Conservation (phyloP, 2,329 filamentous ascomycete genomes). For the Tolypocladium tropicale region DNA sequence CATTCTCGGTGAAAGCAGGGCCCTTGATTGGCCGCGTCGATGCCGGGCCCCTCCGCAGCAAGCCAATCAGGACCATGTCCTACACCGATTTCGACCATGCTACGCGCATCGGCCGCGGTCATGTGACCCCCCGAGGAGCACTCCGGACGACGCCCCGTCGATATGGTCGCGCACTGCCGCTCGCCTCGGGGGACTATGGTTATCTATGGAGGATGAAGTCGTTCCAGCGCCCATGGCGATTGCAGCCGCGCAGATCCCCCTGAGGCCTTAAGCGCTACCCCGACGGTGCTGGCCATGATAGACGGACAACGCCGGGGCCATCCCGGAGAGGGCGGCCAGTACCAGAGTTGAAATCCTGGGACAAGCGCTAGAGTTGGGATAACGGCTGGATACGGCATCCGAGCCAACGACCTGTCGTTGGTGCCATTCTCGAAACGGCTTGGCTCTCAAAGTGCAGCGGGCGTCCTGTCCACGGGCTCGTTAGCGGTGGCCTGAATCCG, state of each 20-base stretch:
- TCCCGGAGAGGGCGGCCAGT: not conserved
- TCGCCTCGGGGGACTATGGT: not conserved
- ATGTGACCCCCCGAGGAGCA: constrained; percentile 9
- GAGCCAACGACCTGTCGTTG: not conserved
- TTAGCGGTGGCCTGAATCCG: not conserved
- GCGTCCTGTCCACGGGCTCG: not conserved
- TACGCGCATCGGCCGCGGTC: constrained; percentile 6
- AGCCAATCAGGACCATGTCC: constrained; percentile 19
- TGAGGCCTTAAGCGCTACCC: not conserved
- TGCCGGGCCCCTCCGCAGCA: constrained; percentile 7
- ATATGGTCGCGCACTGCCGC: not conserved
- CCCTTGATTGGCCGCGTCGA: constrained; percentile 17
- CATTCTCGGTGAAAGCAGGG: constrained; percentile 19
- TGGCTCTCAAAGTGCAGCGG: not conserved
- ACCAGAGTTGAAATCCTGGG: not conserved
- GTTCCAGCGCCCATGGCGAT: not conserved
- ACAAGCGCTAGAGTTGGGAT: not conserved
- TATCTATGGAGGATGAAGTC: not conserved
- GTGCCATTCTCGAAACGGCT: not conserved
- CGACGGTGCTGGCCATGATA: not conserved
- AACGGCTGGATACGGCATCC: not conserved
- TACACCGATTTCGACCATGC: constrained; percentile 19
- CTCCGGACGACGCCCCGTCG: not conserved
- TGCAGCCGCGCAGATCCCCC: not conserved
- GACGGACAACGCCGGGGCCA: not conserved